A percentile compares a stretch with the other conserved stretches of the same genome.
Evolutionary conservation across 1,139 yeast species (phyloP).

Genomic region (Taphrina flavorubra): DNA sequence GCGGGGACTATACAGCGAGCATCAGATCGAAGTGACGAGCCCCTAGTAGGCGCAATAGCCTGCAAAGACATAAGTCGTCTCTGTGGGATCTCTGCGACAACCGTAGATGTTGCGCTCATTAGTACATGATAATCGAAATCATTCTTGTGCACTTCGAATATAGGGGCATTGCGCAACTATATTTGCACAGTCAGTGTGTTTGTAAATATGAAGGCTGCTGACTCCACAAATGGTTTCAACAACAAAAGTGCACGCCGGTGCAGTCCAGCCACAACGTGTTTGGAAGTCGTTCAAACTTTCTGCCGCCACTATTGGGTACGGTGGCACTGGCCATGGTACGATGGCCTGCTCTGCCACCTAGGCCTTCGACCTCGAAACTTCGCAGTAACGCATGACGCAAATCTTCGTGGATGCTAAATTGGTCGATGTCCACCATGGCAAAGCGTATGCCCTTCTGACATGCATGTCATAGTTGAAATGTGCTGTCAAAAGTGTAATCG

Average conservation of each 20-base stretch:
- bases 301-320: no score
- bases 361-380: no score
- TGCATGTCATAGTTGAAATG: no score
- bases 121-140: background rate
- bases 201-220: constrained; percentile 1
- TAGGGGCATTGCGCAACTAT: background rate
- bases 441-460: no score
- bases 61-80: constrained; percentile 18
- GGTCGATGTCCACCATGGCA: no score
- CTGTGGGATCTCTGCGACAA: constrained; percentile 10
- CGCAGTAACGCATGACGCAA: no score
- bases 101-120: constrained; percentile 21
- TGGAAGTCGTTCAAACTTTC: no score
- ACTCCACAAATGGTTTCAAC: constrained; percentile 14
- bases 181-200: background rate
- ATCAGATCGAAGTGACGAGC: constrained; percentile 8
- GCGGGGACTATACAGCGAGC: constrained; percentile 4
- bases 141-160: background rate
- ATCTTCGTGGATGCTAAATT: no score
- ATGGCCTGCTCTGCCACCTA: no score
- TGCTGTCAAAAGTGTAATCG: no score
- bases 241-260: constrained; percentile 7
- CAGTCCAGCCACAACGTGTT: background rate
- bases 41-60: constrained; percentile 20
- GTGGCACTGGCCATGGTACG: no score